phyloP scores from a whole-genome alignment of 495 filamentous ascomycete species.

The Hypomontagnella submonticulosa region DNA sequence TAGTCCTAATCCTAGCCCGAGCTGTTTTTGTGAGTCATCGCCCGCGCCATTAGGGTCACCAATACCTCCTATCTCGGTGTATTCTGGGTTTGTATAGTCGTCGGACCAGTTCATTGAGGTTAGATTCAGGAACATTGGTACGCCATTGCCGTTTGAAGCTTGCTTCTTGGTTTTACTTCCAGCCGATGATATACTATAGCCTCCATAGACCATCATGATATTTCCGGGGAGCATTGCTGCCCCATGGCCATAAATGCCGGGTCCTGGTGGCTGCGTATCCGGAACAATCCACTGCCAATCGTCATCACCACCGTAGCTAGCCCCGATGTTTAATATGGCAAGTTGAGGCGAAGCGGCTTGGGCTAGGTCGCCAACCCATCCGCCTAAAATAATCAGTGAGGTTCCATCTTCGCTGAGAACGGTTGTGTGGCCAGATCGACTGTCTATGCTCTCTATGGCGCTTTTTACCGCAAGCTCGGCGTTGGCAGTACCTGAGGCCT shows the following conservation, averaged over 20 bases:
- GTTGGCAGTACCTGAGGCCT: constrained; percentile 52
- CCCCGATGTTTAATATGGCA: constrained; percentile 76
- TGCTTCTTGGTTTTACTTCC: constrained; percentile 51
- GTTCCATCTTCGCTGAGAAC: constrained; percentile 80
- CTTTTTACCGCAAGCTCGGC: constrained; percentile 46
- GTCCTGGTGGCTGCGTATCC: constrained; percentile 56
- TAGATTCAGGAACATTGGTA: constrained; percentile 79
- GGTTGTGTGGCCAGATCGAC: constrained; percentile 86
- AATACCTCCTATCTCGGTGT: constrained; percentile 16
- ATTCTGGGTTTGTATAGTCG: constrained; percentile 71
- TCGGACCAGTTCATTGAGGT: constrained; percentile 77
- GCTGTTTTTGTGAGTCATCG: constrained; percentile 47
- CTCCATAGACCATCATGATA: constrained; percentile 90
- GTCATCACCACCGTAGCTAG: constrained; percentile 71
- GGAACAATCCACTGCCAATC: constrained; percentile 83
- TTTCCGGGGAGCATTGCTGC: constrained; percentile 84
- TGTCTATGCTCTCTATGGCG: constrained; percentile 65
- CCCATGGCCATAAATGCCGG: constrained; percentile 85
- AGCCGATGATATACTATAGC: constrained; percentile 72
- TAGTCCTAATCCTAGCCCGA: constrained; percentile 75
- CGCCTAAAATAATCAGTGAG: constrained; percentile 80
- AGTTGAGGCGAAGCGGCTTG: constrained; percentile 83
- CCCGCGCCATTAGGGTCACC: constrained; percentile 36
- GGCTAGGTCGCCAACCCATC: constrained; percentile 86
- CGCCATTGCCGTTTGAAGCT: constrained; percentile 50